These are phyloP conservation scores for Botrytis paeoniae DNA, from an alignment of 2,329 filamentous ascomycete genomes.

Conservation along the genomic window DNA sequence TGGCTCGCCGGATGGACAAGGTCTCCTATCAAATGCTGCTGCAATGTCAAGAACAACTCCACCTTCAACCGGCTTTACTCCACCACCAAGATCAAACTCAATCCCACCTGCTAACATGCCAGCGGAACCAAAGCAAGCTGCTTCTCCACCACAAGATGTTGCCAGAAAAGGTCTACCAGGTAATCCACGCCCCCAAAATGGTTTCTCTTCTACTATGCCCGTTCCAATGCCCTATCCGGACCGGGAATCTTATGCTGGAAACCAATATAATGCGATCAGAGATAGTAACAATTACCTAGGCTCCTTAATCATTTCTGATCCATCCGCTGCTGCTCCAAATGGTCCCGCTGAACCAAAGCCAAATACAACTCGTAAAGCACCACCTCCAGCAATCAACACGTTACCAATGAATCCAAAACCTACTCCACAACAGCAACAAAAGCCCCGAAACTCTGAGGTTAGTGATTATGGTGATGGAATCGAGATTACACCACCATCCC, in stretches of 20 bases:
- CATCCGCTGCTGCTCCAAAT: slow-evolving; percentile 14
- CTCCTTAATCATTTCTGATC: slow-evolving; percentile 26
- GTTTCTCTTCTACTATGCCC: slow-evolving; percentile 21
- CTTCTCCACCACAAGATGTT: slow-evolving; percentile 19
- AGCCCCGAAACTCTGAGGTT: slow-evolving; percentile 45
- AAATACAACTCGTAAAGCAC: slow-evolving; percentile 18
- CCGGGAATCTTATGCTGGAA: slow-evolving; percentile 25
- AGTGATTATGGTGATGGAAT: slow-evolving; percentile 55
- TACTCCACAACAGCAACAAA: slow-evolving; percentile 38
- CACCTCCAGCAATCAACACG: slow-evolving; percentile 28
- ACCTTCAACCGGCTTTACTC: slow-evolving; percentile 27
- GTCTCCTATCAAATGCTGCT: slow-evolving; percentile 32
- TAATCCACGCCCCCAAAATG: slow-evolving; percentile 23
- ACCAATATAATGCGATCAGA: slow-evolving; percentile 25
- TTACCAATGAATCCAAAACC: slow-evolving; percentile 38
- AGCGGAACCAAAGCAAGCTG: background rate
- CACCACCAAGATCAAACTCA: slow-evolving; percentile 46
- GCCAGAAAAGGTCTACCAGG: slow-evolving; percentile 29
- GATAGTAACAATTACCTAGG: slow-evolving; percentile 37
- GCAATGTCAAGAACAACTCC: slow-evolving; percentile 31
- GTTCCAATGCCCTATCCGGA: slow-evolving; percentile 6
- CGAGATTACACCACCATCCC: slow-evolving; percentile 44
- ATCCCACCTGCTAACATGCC: slow-evolving; percentile 13
- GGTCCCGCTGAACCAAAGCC: slow-evolving; percentile 17
- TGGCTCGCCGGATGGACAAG: slow-evolving; percentile 24